Percentiles rank a stretch among this genome's conserved stretches.
Evolutionary conservation across 805 yeast species (phyloP).

Genomic region (Saccharomycopsis babjevae): DNA sequence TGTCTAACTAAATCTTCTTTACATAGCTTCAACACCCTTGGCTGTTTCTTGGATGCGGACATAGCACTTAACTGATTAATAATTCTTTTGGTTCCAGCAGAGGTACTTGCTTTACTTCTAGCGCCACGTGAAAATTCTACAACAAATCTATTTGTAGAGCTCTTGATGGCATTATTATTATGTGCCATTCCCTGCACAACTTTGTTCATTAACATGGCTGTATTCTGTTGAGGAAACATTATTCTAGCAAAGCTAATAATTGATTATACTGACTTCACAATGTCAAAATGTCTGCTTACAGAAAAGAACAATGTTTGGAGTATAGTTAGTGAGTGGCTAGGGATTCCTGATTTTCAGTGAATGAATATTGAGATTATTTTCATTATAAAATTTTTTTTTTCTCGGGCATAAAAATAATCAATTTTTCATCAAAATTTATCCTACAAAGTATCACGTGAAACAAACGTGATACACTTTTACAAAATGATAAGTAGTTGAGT

Average conservation of each 20-base stretch:
- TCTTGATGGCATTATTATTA: neutral
- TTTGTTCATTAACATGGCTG: neutral
- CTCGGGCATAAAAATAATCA: neutral
- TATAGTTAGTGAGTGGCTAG: no score
- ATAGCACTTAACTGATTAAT: constrained; percentile 60
- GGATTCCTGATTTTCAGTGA: neutral
- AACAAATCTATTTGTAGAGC: neutral
- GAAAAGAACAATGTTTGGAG: no score
- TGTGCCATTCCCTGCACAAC: neutral
- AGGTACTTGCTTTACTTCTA: constrained; percentile 33
- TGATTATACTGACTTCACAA: no score
- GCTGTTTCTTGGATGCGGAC: constrained; percentile 82
- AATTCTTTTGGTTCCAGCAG: constrained; percentile 39
- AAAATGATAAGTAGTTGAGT: neutral
- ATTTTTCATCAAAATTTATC: neutral
- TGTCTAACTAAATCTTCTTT: constrained; percentile 82
- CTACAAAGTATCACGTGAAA: neutral
- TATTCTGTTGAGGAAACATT: neutral
- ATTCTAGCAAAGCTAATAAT: neutral
- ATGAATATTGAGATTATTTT: neutral
- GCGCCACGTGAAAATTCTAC: constrained; percentile 35
- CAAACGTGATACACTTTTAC: neutral
- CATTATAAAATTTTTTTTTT: neutral
- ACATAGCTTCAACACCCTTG: constrained; percentile 63
- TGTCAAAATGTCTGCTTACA: neutral